Evolutionary conservation across 805 yeast species (phyloP), one percentile per base, ranked within the genome.

Genomic region (Candida ulmi): DNA sequence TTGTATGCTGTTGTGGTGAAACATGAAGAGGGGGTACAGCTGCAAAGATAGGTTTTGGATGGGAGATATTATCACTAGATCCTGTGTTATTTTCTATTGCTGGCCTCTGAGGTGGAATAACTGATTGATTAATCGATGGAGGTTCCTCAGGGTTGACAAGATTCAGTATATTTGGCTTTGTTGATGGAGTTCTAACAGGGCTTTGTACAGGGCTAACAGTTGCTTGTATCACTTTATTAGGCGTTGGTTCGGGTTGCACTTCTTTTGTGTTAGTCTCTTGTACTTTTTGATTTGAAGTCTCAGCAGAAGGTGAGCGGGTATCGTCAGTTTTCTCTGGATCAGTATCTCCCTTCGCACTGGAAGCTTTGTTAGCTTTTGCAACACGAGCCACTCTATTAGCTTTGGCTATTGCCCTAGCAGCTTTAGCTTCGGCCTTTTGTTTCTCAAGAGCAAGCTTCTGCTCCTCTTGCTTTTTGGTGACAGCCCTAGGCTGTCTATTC

Each of bases 401-500:
- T 5, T 32, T 1, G 17, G 39, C 45, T 25, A 41, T 38, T 23
- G 44, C 42, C 19, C 33, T 43, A 2, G 31, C 16, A 8, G 39
- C 35, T 17, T 39, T 42, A 4, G 37, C n/a, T 23, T 36, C 35
- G 11, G 38, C 36, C 3, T 11, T 16, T 26, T 37, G 34, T 24
- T 42, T 31, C 16, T 17, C 21, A 21, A 8, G 12, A 18, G 25
- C 21, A 7, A 15, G 29, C 18, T 36, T 21, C 11, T 4, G 19
- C 11, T 30, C 26, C 9, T 19, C 33, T 21, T 23, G 21, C 37
- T 41, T 37, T 31, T 44, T 34, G 8, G 25, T 11, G 2, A 35
- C 31, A 15, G 31, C 40, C 28, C 41, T 40, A 15, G 44, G 41
- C 26, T 37, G 33, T 18, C 38, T 35, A 2, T 29, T 26, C 34